Evolutionary conservation across 2,329 filamentous ascomycete genomes (phyloP), one percentile per base, ranked within the genome.

Genomic region (Botrytis galanthina): DNA sequence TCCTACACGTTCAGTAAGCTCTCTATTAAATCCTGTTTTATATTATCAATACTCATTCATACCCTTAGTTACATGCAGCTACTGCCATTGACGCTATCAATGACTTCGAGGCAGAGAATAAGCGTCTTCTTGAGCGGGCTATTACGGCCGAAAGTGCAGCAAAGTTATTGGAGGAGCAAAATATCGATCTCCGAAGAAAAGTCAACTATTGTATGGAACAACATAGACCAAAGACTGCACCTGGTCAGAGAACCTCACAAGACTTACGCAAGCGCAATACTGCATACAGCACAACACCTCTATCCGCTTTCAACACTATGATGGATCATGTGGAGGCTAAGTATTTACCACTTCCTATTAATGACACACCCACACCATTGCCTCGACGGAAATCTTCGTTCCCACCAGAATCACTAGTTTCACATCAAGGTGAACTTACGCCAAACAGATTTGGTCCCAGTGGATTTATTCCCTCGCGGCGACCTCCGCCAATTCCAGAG

Each of bases 61-160:
- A 48, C 32, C 6, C 4, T 20, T 20, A 73, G 72, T 35, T 66
- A 62, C 72, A 70, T 60, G 72, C 67, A 37, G 37, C 22, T 22
- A 48, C 59, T 39, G 72, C 72, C 37, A 71, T 73, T 42, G 54
- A 69, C 16, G 63, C 74, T 39, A 75, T 75, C 10, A 70, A 73
- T 14, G 72, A 66, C 39, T 42, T 75, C 32, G 72, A 75, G 44
- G 68, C 67, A 16, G 72, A 71, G 48, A 73, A 71, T 26, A 54
- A 67, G 29, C 66, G 64, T 20, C 72, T 75, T 39, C 63, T 75
- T 18, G 68, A 68, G 35, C 72, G 74, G 35, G 72, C 68, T n/a
- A 26, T 73, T 29, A 74, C 74, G n/a, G 79, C 79, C 3, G 79
- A 80, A 76, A 72, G 76, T 72, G 70, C 73, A 22, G 77, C 79